A percentile compares a stretch with the other conserved stretches of the same genome.
phyloP scores from a whole-genome alignment of 2,329 filamentous ascomycete genomes.

The Chaetomiaceae sp. region DNA sequence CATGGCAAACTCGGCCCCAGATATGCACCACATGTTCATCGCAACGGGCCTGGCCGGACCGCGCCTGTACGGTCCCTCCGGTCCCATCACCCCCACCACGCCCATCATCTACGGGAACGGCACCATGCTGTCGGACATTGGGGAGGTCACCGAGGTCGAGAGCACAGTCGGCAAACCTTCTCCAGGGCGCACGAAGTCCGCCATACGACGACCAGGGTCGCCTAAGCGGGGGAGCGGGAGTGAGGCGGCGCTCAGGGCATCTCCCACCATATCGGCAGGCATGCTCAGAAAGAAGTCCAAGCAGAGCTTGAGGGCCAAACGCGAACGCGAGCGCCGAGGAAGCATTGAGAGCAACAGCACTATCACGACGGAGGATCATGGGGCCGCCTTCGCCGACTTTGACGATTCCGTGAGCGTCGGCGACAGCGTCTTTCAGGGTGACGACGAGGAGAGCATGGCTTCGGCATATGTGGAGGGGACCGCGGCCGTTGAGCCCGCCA shows the following conservation, averaged over 20 bases:
- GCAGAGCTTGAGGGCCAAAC: constrained; percentile 34
- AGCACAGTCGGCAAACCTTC: constrained; percentile 43
- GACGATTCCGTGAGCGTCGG: constrained; percentile 59
- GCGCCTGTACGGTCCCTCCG: constrained; percentile 31
- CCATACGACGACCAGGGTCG: constrained; percentile 29
- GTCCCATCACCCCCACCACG: constrained; percentile 50
- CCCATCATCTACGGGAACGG: constrained; percentile 67
- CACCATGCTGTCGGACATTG: constrained; percentile 65
- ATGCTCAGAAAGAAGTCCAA: constrained; percentile 45
- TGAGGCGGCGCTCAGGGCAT: constrained; percentile 38
- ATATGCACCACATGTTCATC: constrained; percentile 41
- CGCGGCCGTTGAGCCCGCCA: constrained; percentile 30
- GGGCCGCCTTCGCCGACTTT: constrained; percentile 54
- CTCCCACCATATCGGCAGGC: constrained; percentile 42
- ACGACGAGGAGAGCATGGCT: constrained; percentile 63
- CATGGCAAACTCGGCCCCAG: constrained; percentile 28
- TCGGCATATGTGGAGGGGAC: constrained; percentile 50
- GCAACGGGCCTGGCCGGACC: constrained; percentile 34
- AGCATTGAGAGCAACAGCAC: constrained; percentile 61
- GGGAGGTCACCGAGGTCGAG: constrained; percentile 51
- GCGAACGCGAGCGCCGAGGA: constrained; percentile 48
- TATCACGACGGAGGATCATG: constrained; percentile 48
- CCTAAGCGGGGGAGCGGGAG: constrained; percentile 30
- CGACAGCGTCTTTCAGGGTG: constrained; percentile 62
- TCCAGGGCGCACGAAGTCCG: constrained; percentile 36